Evolutionary conservation across 208 protist genomes (phyloP), one percentile per base, ranked within the genome.

Genomic region (Entamoeba histolytica): DNA sequence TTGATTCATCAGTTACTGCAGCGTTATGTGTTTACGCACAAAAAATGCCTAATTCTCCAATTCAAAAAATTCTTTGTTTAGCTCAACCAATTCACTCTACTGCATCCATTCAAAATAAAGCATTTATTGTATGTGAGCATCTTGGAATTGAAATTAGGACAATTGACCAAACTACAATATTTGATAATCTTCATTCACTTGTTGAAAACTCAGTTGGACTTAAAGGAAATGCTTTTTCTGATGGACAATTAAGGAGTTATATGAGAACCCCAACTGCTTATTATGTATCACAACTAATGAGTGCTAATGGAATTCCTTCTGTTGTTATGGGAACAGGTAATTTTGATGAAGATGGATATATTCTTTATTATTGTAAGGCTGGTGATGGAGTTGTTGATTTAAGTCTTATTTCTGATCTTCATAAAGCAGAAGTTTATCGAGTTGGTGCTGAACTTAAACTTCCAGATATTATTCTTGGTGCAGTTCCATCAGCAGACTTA

Each of bases 281-380:
- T 95, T 98, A 98, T 95, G 96, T 97, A 35, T 97, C 97, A 19
- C 98, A 98, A 95, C 95, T 98, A 49, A 94, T 97, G 49, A 96
- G 94, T 49, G 96, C 97, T 91, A 94, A 96, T 49, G 97, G 97
- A 28, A 96, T 92, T 0, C 97, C 97, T n/a, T 95, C 96, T 19
- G 96, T 98, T 93, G 98, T 98, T 28, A 97, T 98, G 96, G 98
- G 98, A 23, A 98, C 98, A 28, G 98, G 98, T 15, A 98, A 98
- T 96, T 97, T 96, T 96, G 98, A 98, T 93, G 98, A 98, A 94
- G 98, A 98, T 94, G 97, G 97, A 49, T 98, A 98, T 94, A 95
- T 98, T 14, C 96, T 95, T 49, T 98, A 98, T 94, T 98, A 98
- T 93, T 98, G 97, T 95, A 98, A 98, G 94, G 98, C 98, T 5